Base-by-base conservation (phyloP, 2,329 filamentous ascomycete species). In the Fusarium sp. region DNA sequence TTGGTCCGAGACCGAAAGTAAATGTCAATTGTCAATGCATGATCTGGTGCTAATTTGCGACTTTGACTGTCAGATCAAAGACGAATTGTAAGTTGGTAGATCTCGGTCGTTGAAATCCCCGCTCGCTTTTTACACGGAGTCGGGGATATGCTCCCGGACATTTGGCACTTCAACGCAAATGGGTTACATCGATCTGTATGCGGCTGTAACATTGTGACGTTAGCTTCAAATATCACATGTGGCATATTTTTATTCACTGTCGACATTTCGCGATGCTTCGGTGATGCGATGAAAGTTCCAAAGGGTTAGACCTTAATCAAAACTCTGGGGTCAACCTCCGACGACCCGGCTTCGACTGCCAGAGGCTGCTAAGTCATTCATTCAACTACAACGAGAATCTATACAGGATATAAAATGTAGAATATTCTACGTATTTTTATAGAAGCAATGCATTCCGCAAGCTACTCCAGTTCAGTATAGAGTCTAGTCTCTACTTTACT, bases 51-150 rank as follows among this genome's bases (percentile, higher is more conserved):
- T 23, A 39, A 37, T 46, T 12, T 52, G 46, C 25, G 8, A 35
- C 31, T 44, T 10, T 18, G 21, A 25, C 18, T 57, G 14, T 15
- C 38, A 38, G 15, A 45, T 39, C 5, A 38, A 38, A 42, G 25
- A 55, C 29, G 38, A 25, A n/a, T 42, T 52, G 56, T 10, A 27
- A 33, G 21, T 35, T 57, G 51, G 56, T 72, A 69, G 31, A 68
- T 60, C 52, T 73, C 70, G 66, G 66, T 38, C 31, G 15, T 55
- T 19, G 38, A 73, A 73, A 48, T 73, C 55, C 42, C 70, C 70
- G 70, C 66, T 68, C 58, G 70, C 70, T 44, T 16, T 60, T 67
- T 68, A 42, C 35, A 58, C 70, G 66, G 70, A 73, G 38, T 72
- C 66, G 66, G 70, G 46, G 51, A 59, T 73, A 68, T 48, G 39